Conservation (phyloP, 1,284 basidiomycete genomes). For the Trametes sp. region DNA sequence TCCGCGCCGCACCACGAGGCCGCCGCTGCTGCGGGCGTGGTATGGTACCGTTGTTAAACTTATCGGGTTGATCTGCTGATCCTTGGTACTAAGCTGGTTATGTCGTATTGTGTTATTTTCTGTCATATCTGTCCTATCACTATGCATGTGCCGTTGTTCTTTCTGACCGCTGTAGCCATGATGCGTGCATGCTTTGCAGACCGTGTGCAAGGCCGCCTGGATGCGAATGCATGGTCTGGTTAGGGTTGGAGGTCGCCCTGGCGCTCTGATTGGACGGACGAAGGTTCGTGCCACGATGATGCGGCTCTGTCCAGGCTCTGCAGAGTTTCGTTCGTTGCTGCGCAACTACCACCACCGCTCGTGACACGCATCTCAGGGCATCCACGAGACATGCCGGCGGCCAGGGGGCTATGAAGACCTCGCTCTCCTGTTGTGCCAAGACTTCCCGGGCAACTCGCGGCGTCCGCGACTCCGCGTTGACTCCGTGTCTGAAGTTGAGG, state of each 20-base stretch:
- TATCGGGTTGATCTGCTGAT: constrained; percentile 12
- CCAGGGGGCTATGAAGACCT: not conserved
- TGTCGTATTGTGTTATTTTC: not conserved
- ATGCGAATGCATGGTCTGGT: not conserved
- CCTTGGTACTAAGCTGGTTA: not conserved
- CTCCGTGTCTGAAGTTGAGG: no score
- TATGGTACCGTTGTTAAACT: not conserved
- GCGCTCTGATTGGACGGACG: constrained; percentile 3
- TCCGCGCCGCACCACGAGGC: constrained; percentile 9
- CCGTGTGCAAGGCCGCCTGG: not conserved
- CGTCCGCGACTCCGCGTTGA: not conserved
- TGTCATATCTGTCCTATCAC: not conserved
- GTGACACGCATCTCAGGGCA: no score
- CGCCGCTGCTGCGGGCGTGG: not conserved
- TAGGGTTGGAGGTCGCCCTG: not conserved
- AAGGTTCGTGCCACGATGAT: no score
- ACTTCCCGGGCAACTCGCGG: not conserved
- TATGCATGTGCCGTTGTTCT: not conserved
- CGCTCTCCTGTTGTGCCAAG: not conserved
- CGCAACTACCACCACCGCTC: constrained; percentile 5
- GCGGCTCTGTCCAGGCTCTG: not conserved
- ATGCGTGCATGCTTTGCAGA: no score
- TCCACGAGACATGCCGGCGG: no score
- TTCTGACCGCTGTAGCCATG: not conserved
- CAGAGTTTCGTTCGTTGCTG: constrained; percentile 5